A percentile compares a stretch with the other conserved stretches of the same genome.
Conservation (phyloP, 257 asterid genomes). For the Eucommia ulmoides region DNA sequence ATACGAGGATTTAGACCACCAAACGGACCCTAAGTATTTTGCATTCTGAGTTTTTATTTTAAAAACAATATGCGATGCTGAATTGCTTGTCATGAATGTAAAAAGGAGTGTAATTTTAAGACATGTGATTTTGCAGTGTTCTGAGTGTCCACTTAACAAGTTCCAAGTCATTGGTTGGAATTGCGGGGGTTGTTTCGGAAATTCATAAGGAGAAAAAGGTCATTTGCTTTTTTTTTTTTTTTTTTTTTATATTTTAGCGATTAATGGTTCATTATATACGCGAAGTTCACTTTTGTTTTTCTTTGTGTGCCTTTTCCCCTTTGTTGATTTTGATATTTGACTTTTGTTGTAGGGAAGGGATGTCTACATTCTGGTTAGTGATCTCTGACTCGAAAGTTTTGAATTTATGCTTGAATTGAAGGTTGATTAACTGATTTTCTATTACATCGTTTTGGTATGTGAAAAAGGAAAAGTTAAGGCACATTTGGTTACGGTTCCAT, state of each 20-base stretch:
- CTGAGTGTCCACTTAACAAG: constrained; percentile 86
- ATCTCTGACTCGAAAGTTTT: constrained; percentile 2
- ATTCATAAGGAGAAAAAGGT: constrained; percentile 95
- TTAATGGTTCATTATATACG: too few relatives aligned
- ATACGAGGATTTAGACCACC: not conserved
- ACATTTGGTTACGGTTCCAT: not conserved
- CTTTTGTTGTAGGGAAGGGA: constrained; percentile 98
- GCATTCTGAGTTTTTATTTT: not conserved
- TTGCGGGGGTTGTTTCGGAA: constrained; percentile 81
- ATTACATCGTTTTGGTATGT: too few relatives aligned
- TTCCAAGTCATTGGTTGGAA: constrained; percentile 95
- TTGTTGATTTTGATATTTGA: too few relatives aligned
- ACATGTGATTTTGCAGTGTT: constrained; percentile 46
- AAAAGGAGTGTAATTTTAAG: constrained; percentile 9
- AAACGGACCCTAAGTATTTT: not conserved
- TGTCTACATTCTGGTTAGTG: constrained; percentile 82
- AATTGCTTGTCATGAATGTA: constrained; percentile 7
- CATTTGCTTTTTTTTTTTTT: constrained; percentile 11
- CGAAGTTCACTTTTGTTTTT: too few relatives aligned
- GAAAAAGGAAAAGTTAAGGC: constrained; percentile 6
- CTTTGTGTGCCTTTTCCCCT: too few relatives aligned
- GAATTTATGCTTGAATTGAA: too few relatives aligned
- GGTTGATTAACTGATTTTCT: too few relatives aligned
- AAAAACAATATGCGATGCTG: not conserved
- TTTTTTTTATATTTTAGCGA: too few relatives aligned